Base-by-base conservation (phyloP, 1,284 basidiomycete species). In the Fomitopsis pinicola region DNA sequence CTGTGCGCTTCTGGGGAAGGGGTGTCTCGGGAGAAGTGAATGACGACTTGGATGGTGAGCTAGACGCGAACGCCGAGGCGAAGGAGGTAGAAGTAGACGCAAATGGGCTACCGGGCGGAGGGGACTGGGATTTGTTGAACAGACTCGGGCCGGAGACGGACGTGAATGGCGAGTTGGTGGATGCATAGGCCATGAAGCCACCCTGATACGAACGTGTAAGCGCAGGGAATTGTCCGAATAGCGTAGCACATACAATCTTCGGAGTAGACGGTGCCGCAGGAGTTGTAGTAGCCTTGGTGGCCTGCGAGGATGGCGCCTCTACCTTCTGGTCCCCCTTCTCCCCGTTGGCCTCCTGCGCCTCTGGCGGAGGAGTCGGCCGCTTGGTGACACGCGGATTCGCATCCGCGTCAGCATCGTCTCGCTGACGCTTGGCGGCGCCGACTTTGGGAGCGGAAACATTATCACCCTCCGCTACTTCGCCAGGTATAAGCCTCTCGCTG, bases 111-210 rank as follows among this genome's bases (percentile, higher is more conserved):
- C 36, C 35, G 17, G 52, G 35, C 3, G 35, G 35, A 26, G 52
- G 52, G 2, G 52, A 38, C 42, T 78, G 79, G 9, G 80, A 72
- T 17, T 79, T 54, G 35, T 38, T 71, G 68, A 91, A 89, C 33
- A 90, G 67, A 67, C 82, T 88, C 62, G 86, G 81, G 56, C 87
- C 88, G 66, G 85, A 86, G 63, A 88, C 82, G 57, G 81, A 73
- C 9, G 86, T 82, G 66, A 91, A 91, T 4, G 89, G 89, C 0
- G 89, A 91, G 59, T 76, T 81, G 8, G 82, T 76, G 1, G 87
- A 86, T 12, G 88, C 88, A 65, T 89, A 91, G 0, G 88, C 85
- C 82, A 87, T 86, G 71, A 91, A 91, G 35, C 89, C 89, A 57
- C 81, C 73, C 85, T 65, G 12, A 45, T 59, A 28, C 56, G 44